Base-by-base conservation (phyloP, 2,329 filamentous ascomycete genomes). In the Saccharata proteae region DNA sequence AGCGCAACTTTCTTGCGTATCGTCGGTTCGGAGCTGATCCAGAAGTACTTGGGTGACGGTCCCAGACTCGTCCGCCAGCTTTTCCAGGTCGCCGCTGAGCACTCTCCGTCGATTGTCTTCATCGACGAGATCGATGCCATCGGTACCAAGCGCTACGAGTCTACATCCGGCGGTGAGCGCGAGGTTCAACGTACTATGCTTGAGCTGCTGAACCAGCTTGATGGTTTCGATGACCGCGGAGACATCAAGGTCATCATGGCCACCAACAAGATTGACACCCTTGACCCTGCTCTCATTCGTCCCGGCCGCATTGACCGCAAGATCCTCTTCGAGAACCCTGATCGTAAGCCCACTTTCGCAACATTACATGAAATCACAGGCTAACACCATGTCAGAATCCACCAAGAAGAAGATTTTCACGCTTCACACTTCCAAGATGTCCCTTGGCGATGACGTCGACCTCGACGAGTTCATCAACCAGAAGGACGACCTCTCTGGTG, bases 231-330 rank as follows among this genome's bases (percentile, higher is more conserved):
- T 53, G 92, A 98, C 58, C 82, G 90, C 38, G 92, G 90, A 45
- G 90, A 98, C 54, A 88, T 98, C 60, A 98, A 98, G 68, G 90
- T 98, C 39, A 88, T 98, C 58, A 96, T 98, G 86, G 92, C 90
- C 9, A 98, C 90, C 44, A 98, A 98, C 76, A 98, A 98, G 74
- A 98, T 98, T 45, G 92, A 98, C 45, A 93, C 84, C 4, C 70
- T 98, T 16, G 92, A 98, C 52, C 90, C 90, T 34, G 90, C 90
- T 12, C 69, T 98, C 45, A 98, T 98, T 52, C 80, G 90, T 44
- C 90, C 90, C 26, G 90, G 90, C 41, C 86, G 90, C 70, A 98
- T 98, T 57, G 90, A 98, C 59, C 79, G 90, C 47, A 98, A 98
- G 73, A 98, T 98, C 54, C 63, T 80, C 41, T 80, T 80, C 41